Evolutionary conservation across 169 alveolate genomes (phyloP), one percentile per base, ranked within the genome.

Genomic region (Theileria annulata): DNA sequence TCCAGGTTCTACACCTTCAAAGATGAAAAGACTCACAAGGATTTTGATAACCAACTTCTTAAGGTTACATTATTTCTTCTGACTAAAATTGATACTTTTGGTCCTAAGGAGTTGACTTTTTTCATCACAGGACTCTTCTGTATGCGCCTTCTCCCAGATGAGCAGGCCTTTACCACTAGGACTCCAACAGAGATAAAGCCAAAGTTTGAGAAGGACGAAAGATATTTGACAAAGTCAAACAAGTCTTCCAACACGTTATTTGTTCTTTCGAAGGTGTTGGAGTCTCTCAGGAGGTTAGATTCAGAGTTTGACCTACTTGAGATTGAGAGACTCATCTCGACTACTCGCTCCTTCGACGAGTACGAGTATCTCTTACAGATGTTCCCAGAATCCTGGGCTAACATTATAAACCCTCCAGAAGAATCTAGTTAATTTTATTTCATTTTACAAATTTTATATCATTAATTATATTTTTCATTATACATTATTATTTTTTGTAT

Each of bases 321-420:
- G 49, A 82, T 82, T 60, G 78, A 75, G 60, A 64, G 89, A 21
- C 68, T 82, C 9, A 30, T 82, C 17, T 59, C 42, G n/a, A 6
- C 72, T 13, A 60, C 81, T n/a, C 21, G 28, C 27, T 69, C 79
- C 59, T 60, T 75, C 42, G 30, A 58, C 17, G 74, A 82, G 48
- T 54, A 71, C 17, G 27, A 19, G 48, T 77, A 48, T 49, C 79
- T 75, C 17, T 68, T 82, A 35, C 71, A 76, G 19, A 75, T 31
- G 76, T 48, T 82, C 31, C 89, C 89, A 3, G 64, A 33, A 31
- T 75, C 89, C 13, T 82, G 89, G 89, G 5, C 66, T 12, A 78
- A 68, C 67, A 59, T 82, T 28, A 48, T 82, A 3, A 19, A 71
- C 49, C 71, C 71, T 5, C 71, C 71, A 21, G 71, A 62, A 17